These are phyloP conservation scores for Drosera capensis DNA, from an alignment of 148 eudicot genomes.

Conservation along the genomic window DNA sequence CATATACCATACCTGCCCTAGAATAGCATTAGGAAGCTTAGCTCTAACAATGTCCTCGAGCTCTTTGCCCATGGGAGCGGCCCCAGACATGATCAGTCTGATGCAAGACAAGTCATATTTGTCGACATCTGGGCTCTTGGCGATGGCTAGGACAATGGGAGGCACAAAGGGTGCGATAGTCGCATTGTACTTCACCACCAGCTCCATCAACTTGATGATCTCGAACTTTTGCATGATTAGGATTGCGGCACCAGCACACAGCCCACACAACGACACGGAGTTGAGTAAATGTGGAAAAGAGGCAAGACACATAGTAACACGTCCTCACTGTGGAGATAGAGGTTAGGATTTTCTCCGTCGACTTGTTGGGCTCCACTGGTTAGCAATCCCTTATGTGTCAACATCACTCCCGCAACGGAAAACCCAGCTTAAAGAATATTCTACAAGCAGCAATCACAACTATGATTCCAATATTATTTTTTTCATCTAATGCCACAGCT, in stretches of 20 bases:
- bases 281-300: conserved; percentile 67
- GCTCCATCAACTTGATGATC: conserved; percentile 40
- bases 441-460: too few species aligned
- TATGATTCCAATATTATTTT: too few species aligned
- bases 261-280: conserved; percentile 52
- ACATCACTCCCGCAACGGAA: conserved; percentile 26
- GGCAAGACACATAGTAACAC: conserved; percentile 74
- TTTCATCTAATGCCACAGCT: too few species aligned
- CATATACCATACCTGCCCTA: conserved; percentile 98
- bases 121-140: conserved; percentile 49
- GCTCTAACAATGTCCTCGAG: conserved; percentile 50
- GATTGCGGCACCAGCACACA: conserved; percentile 65
- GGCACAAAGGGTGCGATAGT: conserved; percentile 83
- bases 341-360: conserved; percentile 79
- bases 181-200: conserved; percentile 51
- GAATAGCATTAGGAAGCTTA: conserved; percentile 62
- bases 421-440: not conserved
- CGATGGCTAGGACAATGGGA: conserved; percentile 67
- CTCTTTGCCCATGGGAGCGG: conserved; percentile 86
- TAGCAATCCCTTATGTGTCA: conserved; percentile 62
- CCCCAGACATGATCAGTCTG: conserved; percentile 57
- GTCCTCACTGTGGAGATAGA: conserved; percentile 42
- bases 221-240: conserved; percentile 76
- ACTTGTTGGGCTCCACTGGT: conserved; percentile 80
- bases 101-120: conserved; percentile 57